Evolutionary conservation across 192 early-diverging fungal genomes (phyloP).

Genomic region (Podila horticola): DNA sequence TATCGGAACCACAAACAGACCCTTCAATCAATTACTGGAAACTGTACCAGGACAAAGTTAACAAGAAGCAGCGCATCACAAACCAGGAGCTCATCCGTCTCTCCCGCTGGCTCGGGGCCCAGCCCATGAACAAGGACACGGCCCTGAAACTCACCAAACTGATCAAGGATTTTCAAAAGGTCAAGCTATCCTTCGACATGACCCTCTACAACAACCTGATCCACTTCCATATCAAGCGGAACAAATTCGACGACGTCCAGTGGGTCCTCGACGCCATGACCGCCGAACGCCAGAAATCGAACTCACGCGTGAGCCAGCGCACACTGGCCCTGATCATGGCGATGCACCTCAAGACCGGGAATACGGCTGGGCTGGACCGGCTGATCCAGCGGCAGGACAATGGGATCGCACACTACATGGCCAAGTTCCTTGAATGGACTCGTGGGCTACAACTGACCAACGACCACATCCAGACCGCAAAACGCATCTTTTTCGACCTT

Average conservation of each 20-base stretch:
- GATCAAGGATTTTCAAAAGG: conserved; percentile 10
- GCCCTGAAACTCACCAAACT: conserved; percentile 3
- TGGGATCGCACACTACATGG: background rate
- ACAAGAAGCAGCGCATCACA: background rate
- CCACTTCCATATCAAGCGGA: conserved; percentile 25
- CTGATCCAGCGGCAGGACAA: background rate
- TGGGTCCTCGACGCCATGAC: conserved; percentile 7
- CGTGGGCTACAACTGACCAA: conserved; percentile 25
- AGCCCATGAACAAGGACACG: conserved; percentile 13
- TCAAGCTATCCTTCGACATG: background rate
- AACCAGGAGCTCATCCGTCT: conserved; percentile 25
- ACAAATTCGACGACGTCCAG: conserved; percentile 16
- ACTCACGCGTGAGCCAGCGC: background rate
- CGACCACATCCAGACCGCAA: conserved; percentile 13
- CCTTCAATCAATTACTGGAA: conserved; percentile 34
- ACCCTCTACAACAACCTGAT: conserved; percentile 31
- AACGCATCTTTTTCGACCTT: background rate
- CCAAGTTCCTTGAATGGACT: conserved; percentile 33
- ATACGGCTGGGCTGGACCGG: conserved; percentile 6
- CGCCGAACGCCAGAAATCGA: background rate
- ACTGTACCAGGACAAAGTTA: conserved; percentile 25
- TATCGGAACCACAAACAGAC: background rate
- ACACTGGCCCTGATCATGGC: conserved; percentile 23
- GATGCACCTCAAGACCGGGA: conserved; percentile 34
- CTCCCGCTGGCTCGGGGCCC: conserved; percentile 25